Conservation (phyloP, 169 alveolate species). For the Eimeria acervulina region DNA sequence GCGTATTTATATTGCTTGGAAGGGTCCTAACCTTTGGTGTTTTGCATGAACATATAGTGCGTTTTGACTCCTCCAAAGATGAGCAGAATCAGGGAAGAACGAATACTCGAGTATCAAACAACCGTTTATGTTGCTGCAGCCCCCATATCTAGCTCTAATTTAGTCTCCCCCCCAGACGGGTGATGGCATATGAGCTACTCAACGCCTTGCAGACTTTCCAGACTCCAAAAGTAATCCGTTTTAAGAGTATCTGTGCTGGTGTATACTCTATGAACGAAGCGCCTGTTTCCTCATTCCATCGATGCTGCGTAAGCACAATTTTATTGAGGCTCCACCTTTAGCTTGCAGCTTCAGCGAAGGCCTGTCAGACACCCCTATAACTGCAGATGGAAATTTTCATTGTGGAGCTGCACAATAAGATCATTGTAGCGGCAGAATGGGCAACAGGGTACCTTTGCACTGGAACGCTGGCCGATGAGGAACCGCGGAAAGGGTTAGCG, state of each 20-base stretch:
- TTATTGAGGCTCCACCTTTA: not conserved
- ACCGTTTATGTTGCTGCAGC: not conserved
- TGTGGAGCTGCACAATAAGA: not conserved
- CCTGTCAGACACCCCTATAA: not conserved
- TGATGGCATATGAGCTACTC: not conserved
- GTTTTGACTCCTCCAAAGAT: not conserved
- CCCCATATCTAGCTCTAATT: not conserved
- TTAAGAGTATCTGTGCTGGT: not conserved
- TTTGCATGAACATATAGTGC: not conserved
- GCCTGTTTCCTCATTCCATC: not conserved
- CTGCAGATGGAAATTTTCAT: not conserved
- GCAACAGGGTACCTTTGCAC: not conserved
- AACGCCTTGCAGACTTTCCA: not conserved
- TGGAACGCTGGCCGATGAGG: not conserved
- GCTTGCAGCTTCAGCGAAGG: not conserved
- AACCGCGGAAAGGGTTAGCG: not conserved
- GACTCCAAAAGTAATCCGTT: not conserved
- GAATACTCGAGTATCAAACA: not conserved
- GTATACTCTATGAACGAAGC: not conserved
- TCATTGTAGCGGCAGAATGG: not conserved
- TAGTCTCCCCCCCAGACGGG: not conserved
- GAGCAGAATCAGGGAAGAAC: not conserved
- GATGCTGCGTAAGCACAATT: not conserved
- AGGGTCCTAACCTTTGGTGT: not conserved
- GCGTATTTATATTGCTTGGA: not conserved